Base-by-base conservation (phyloP, 257 asterid genomes). In the Petunia secreta region DNA sequence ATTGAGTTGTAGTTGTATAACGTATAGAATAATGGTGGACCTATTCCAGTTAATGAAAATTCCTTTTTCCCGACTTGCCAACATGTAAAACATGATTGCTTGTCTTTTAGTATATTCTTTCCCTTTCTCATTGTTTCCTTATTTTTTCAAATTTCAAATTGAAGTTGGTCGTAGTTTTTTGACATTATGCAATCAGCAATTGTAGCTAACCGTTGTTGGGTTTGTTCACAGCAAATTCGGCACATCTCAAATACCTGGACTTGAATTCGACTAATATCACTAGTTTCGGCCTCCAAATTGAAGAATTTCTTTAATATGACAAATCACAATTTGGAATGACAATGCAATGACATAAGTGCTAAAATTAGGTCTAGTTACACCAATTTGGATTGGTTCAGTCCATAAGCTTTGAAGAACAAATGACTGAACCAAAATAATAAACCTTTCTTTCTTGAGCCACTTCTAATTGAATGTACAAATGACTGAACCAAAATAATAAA, bases 1-100 rank as follows among this genome's bases (percentile, higher is more conserved):
- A n/a, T 80, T 81, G 87, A 87, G 96, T 88, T 90, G 94, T 85
- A 80, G 25, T 25, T 25, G 25, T 25, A 25, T 25, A 25, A 40
- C 8, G 59, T 77, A 25, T 2, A 10, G 8, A 66, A 41, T 15
- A 67, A 59, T 1, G 48, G 78, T 59, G 82, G 87, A 37, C 83
- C 79, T 50, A 62, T 4, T 76, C 73, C 54, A 77, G 53, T 64
- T 38, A 79, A 63, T 16, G 53, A 58, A 77, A 80, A 65, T 55
- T 80, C 83, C 77, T 46, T 75, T 65, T n/a, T 58, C 77, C 40
- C 66, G 67, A 38, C 77, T 50, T 57, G 79, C 67, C 83, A 85
- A 84, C 83, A 82, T 82, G 89, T 59, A 57, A 53, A 37, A 83
- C 55, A 86, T 79, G 63, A 87, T 84, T 78, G 87, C 75, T 54